Base-by-base conservation (phyloP, 805 yeast genomes). In the Zygotorulaspora danielsina region DNA sequence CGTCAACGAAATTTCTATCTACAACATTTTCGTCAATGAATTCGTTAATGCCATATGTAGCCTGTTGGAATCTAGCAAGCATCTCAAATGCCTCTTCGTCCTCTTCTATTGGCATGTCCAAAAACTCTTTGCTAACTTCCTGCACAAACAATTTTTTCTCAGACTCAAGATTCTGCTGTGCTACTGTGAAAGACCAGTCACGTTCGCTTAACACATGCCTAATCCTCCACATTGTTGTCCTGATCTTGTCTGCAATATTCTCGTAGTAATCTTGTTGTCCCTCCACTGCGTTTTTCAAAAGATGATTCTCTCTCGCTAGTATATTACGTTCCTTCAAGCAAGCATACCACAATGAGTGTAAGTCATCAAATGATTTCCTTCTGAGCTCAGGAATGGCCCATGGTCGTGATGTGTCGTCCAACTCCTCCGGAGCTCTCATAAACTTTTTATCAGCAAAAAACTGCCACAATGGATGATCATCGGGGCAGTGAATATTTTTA, bases 381-480 rank as follows among this genome's bases (percentile, higher is more conserved):
- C 98, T 79, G 53, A 93, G 74, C 59, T 90, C 97, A 3, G 87
- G 82, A 38, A 88, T 71, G 5, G 82, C 66, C 98, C 98, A 93
- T 4, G 93, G 68, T 53, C 95, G 73, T 11, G 93, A 80, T 7
- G 69, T 65, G 19, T 62, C 57, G 36, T 74, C 68, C 19, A 78
- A 54, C 16, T 80, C 84, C 2, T 70, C 75, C 2, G 73, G 63
- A 1, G 69, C 59, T 51, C 97, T 75, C 44, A 84, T 65, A 44
- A 79, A 77, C 53, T 73, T 70, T 41, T 79, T 71, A 27, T 84
- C 73, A 34, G 68, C 60, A 67, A 90, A 93, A 61, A 93, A 93
- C 53, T 84, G 89, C 96, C 96, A 93, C 48, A 93, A 71, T 20
- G 97, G 98, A 64, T 93, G 98, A 59, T 83, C 84, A 4, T 82